Conservation (phyloP, 2,329 filamentous ascomycete species). For the Talaromyces sp. region DNA sequence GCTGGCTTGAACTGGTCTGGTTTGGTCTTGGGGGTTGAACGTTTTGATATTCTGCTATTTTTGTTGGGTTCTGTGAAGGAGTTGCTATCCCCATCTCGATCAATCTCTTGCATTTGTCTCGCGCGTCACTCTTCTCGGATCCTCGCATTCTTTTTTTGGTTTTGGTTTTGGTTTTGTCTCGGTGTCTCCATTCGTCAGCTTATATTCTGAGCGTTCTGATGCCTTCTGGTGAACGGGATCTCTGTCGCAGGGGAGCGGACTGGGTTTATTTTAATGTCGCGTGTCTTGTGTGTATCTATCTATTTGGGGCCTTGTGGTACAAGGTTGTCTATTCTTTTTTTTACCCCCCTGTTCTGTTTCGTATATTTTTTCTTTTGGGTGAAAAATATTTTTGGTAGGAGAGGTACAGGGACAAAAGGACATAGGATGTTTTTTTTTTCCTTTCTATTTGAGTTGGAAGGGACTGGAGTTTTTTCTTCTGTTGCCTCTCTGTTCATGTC, state of each 20-base stretch:
- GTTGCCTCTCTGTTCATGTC: background rate
- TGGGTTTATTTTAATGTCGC: constrained; percentile 1
- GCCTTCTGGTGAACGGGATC: constrained; percentile 6
- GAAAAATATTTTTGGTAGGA: background rate
- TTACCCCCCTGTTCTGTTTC: background rate
- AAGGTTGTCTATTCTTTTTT: background rate
- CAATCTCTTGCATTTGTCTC: constrained; percentile 21
- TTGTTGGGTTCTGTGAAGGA: constrained; percentile 18
- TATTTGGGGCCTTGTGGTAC: background rate
- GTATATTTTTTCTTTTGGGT: background rate
- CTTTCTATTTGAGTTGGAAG: background rate
- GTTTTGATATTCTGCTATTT: constrained; percentile 17
- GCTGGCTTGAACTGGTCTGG: constrained; percentile 21
- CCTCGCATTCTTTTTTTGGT: constrained; percentile 2
- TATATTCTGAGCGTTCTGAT: constrained; percentile 13
- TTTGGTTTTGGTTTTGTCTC: background rate
- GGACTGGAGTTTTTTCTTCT: background rate
- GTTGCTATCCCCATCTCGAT: constrained; percentile 7
- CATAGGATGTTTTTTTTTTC: background rate
- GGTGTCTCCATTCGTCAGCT: constrained; percentile 9
- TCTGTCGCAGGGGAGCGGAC: constrained; percentile 7
- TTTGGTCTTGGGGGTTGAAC: background rate
- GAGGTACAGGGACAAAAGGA: background rate
- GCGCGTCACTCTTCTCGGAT: constrained; percentile 19
- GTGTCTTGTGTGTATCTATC: background rate